Percentiles rank a stretch among this genome's conserved stretches.
Conservation (phyloP, 106 monocot genomes). For the Dendrobium nobile region DNA sequence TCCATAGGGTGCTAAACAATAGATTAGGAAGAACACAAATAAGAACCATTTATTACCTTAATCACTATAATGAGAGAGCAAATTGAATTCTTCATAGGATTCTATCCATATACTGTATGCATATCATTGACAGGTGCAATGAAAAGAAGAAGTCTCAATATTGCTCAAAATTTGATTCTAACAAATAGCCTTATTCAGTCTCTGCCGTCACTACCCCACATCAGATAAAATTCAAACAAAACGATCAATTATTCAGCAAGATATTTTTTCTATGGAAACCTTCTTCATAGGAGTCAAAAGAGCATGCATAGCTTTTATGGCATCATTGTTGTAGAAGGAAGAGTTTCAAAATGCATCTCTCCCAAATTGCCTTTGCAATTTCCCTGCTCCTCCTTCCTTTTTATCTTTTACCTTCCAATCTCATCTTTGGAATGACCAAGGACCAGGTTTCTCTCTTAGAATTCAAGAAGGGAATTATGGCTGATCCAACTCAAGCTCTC, state of each 20-base stretch:
- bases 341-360: neutral
- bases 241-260: neutral
- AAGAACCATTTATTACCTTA: neutral
- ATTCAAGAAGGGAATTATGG: slow-evolving; percentile 26
- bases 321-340: neutral
- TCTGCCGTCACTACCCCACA: neutral
- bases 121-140: too few relatives aligned
- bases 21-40: neutral
- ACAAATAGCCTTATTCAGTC: neutral
- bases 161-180: too few relatives aligned
- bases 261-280: neutral
- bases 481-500: slow-evolving; percentile 5
- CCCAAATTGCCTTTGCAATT: neutral
- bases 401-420: neutral
- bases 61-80: too few relatives aligned
- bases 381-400: neutral
- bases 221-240: neutral
- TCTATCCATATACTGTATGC: too few relatives aligned
- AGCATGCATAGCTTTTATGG: too few relatives aligned
- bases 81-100: too few relatives aligned
- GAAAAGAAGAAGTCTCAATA: too few relatives aligned
- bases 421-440: neutral
- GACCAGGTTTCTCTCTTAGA: slow-evolving; percentile 24
- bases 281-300: neutral
- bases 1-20: neutral